Percentiles rank a stretch among this genome's conserved stretches.
These are phyloP conservation scores for Toxoplasma gondii DNA, from an alignment of 169 alveolate species.

Conservation along the genomic window DNA sequence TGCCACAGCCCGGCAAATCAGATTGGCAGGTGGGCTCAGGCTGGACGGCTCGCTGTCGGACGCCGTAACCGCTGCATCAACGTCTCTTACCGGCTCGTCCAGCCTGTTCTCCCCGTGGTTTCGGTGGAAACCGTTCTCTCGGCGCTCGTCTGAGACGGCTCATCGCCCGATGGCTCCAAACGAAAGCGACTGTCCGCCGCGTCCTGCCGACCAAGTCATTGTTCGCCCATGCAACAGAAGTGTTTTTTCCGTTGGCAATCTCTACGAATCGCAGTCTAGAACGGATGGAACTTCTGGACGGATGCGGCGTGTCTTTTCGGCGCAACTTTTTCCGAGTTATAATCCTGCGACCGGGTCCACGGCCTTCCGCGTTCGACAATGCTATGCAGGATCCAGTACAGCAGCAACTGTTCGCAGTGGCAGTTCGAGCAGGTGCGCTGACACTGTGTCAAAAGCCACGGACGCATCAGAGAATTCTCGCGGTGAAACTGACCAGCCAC, in stretches of 20 bases:
- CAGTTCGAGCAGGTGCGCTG: too few species aligned
- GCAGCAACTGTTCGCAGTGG: too few species aligned
- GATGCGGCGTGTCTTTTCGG: not conserved
- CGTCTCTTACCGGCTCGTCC: too few species aligned
- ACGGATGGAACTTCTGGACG: not conserved
- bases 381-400: too few species aligned
- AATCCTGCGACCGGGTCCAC: not conserved
- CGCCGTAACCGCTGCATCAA: too few species aligned
- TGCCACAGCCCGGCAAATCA: too few species aligned
- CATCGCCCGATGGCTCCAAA: not conserved
- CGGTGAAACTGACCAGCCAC: too few species aligned
- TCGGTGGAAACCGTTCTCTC: not conserved
- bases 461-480: too few species aligned
- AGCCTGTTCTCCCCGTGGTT: not conserved
- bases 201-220: not conserved
- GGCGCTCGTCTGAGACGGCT: not conserved
- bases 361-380: not conserved
- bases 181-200: not conserved
- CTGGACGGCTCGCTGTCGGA: too few species aligned
- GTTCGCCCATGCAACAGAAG: not conserved
- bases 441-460: too few species aligned
- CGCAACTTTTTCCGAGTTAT: not conserved
- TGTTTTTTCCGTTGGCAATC: not conserved
- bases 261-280: not conserved
- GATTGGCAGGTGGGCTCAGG: too few species aligned